phyloP scores from a whole-genome alignment of 495 filamentous ascomycete species.

The Echria macrotheca region DNA sequence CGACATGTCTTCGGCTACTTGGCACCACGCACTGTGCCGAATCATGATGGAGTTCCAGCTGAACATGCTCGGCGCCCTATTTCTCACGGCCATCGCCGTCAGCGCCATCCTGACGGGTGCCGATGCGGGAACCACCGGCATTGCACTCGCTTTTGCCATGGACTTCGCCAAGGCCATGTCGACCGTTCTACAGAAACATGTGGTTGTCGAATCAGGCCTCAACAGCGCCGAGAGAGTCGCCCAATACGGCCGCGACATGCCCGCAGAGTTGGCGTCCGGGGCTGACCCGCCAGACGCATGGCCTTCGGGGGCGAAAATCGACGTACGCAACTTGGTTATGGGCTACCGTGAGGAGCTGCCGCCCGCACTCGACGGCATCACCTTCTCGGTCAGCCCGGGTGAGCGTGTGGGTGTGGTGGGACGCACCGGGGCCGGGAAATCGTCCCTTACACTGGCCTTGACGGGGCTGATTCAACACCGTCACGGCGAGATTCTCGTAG shows the following conservation, averaged over 20 bases:
- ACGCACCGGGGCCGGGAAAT: slow-evolving; percentile 45
- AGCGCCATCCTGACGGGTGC: slow-evolving; percentile 51
- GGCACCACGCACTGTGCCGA: too few relatives aligned
- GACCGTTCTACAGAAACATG: slow-evolving; percentile 44
- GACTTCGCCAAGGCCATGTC: slow-evolving; percentile 49
- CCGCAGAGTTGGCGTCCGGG: slow-evolving; percentile 30
- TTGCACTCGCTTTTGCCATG: slow-evolving; percentile 46
- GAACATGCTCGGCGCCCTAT: slow-evolving; percentile 54
- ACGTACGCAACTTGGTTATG: slow-evolving; percentile 36
- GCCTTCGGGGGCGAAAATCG: slow-evolving; percentile 38
- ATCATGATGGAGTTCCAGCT: too few relatives aligned
- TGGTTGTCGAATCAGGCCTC: slow-evolving; percentile 41
- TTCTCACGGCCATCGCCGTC: slow-evolving; percentile 51
- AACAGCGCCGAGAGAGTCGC: slow-evolving; percentile 36
- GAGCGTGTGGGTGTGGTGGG: slow-evolving; percentile 48
- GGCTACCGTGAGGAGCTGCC: slow-evolving; percentile 38
- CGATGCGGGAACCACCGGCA: slow-evolving; percentile 59
- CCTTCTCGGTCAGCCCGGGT: too few relatives aligned
- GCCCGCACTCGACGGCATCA: too few relatives aligned
- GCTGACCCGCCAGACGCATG: slow-evolving; percentile 34
- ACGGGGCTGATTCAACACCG: slow-evolving; percentile 45
- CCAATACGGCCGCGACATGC: slow-evolving; percentile 33
- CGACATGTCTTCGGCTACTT: too few relatives aligned
- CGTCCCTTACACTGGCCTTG: slow-evolving; percentile 39
- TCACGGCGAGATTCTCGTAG: slow-evolving; percentile 41